phyloP scores from a whole-genome alignment of 106 monocot species.

The Allium fistulosum region DNA sequence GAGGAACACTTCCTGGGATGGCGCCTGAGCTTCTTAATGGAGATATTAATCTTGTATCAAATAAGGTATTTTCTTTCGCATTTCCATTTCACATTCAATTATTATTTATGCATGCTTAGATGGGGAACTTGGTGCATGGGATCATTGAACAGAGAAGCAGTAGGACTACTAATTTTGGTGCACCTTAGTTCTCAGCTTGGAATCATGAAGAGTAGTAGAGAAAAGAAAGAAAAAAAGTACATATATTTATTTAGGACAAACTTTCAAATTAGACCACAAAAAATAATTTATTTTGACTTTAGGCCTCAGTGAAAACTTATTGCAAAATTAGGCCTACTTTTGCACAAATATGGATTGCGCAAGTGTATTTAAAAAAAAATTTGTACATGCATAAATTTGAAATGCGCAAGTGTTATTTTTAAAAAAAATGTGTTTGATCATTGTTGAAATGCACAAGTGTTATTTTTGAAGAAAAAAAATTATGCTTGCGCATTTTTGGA shows the following conservation, averaged over 20 bases:
- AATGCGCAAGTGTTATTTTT: no score
- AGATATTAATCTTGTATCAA: slow-evolving; percentile 67
- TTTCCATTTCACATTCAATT: not conserved
- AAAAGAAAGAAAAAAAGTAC: not conserved
- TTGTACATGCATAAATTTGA: no score
- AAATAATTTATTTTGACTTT: no score
- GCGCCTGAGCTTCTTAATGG: slow-evolving; percentile 92
- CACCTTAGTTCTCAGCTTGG: slow-evolving; percentile 64
- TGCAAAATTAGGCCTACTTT: no score
- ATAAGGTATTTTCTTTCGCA: slow-evolving; percentile 40
- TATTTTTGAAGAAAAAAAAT: no score
- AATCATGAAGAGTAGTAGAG: slow-evolving; percentile 35
- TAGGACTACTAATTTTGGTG: slow-evolving; percentile 27
- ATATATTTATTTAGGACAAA: slow-evolving; percentile 1
- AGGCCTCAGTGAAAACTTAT: no score
- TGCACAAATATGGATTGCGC: no score
- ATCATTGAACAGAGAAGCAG: slow-evolving; percentile 6
- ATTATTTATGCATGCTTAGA: not conserved
- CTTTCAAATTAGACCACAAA: no score
- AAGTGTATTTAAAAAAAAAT: no score
- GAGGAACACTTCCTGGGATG: slow-evolving; percentile 98
- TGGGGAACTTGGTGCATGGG: slow-evolving; percentile 14
- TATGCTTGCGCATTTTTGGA: no score
- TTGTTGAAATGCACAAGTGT: no score
- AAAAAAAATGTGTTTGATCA: no score